Conservation (phyloP, 345 rosid species). For the Gossypium longicalyx region DNA sequence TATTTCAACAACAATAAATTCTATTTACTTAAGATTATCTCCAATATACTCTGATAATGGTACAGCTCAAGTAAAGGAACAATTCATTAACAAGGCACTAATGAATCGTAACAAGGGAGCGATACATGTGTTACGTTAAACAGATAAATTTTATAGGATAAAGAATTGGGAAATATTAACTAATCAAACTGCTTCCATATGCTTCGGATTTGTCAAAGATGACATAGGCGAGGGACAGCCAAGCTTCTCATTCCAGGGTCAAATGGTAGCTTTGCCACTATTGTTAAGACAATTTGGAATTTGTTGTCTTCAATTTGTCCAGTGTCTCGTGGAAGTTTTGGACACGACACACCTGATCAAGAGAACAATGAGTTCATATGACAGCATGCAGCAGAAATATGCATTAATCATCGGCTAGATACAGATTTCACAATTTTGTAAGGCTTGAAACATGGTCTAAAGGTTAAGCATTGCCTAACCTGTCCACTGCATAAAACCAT, state of each 20-base stretch:
- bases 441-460: neutral
- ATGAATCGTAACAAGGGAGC: neutral
- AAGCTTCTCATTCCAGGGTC: neutral
- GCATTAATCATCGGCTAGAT: neutral
- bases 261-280: neutral
- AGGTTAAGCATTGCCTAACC: neutral
- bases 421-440: neutral
- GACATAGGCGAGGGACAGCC: neutral
- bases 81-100: neutral
- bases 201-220: neutral
- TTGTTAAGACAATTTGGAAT: neutral
- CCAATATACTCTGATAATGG: too few species aligned
- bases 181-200: neutral
- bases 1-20: too few species aligned
- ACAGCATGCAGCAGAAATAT: neutral
- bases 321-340: neutral
- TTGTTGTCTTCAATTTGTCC: neutral
- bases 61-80: neutral
- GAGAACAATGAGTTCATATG: neutral
- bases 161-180: conserved; percentile 13
- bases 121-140: neutral
- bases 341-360: neutral
- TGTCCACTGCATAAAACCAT: neutral
- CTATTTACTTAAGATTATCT: too few species aligned
- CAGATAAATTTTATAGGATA: neutral